Percentiles rank a stretch among this genome's conserved stretches.
Evolutionary conservation across 2,329 filamentous ascomycete genomes (phyloP).

Genomic region (Hypoxylon sp.): DNA sequence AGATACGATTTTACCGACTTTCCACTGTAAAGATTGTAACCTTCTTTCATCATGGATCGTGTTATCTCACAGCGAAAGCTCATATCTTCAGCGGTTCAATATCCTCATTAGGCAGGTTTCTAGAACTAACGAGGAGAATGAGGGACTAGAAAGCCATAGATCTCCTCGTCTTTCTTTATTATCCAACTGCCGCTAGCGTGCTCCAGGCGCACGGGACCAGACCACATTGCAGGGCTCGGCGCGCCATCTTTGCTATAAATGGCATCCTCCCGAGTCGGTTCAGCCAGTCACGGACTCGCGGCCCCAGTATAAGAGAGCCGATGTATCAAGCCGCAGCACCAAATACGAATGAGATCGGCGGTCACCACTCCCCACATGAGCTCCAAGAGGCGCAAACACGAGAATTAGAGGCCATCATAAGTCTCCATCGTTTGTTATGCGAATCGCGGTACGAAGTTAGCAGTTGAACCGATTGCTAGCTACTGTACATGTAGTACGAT

Average conservation of each 20-base stretch:
- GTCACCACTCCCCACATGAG: constrained; percentile 26
- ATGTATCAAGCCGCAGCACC: constrained; percentile 32
- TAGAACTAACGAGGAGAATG: constrained; percentile 31
- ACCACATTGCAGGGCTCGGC: constrained; percentile 15
- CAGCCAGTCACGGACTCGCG: constrained; percentile 28
- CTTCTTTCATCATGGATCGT: too few species aligned
- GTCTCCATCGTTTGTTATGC: constrained; percentile 19
- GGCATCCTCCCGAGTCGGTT: constrained; percentile 20
- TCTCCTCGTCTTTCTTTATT: constrained; percentile 8
- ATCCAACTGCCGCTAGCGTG: constrained; percentile 33
- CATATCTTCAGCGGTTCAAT: too few species aligned
- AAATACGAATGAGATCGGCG: constrained; percentile 37
- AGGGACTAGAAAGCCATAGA: constrained; percentile 3
- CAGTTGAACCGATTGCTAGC: too few species aligned
- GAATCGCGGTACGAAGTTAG: constrained; percentile 7
- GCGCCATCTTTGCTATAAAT: constrained; percentile 31
- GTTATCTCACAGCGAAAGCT: too few species aligned
- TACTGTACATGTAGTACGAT: not conserved
- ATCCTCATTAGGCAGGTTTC: constrained; percentile 25
- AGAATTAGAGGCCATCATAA: constrained; percentile 25
- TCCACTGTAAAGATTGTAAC: not conserved
- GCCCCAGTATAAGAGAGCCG: constrained; percentile 24
- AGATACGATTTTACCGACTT: not conserved
- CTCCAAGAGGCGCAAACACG: constrained; percentile 29
- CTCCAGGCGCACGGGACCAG: constrained; percentile 24